Evolutionary conservation across 495 filamentous ascomycete species (phyloP).

Genomic region (Staphylotrichum longicolle): DNA sequence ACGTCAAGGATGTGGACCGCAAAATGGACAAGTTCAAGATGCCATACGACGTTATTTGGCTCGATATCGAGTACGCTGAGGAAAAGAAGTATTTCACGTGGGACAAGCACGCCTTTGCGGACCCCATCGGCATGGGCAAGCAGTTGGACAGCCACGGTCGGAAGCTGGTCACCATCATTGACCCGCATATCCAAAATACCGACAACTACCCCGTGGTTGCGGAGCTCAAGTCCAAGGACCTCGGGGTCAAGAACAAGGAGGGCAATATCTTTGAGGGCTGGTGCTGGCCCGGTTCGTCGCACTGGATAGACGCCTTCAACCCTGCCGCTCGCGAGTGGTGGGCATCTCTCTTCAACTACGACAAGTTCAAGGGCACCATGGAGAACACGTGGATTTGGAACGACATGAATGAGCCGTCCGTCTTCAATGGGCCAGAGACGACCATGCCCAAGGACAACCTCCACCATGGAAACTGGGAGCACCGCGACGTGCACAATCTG

Average conservation of each 20-base stretch:
- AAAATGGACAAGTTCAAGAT: conserved; percentile 94
- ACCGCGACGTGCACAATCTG: conserved; percentile 92
- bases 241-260: conserved; percentile 86
- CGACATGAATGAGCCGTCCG: conserved; percentile 99
- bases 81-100: conserved; percentile 97
- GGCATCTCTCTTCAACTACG: conserved; percentile 80
- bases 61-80: conserved; percentile 95
- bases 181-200: conserved; percentile 95
- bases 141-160: conserved; percentile 78
- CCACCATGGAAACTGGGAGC: conserved; percentile 90
- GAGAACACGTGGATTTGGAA: conserved; percentile 95
- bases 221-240: conserved; percentile 76
- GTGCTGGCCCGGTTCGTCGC: conserved; percentile 96
- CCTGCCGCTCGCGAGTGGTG: conserved; percentile 86
- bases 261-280: conserved; percentile 87
- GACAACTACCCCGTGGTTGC: conserved; percentile 71
- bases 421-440: conserved; percentile 96
- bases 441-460: conserved; percentile 98
- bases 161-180: conserved; percentile 91
- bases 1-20: conserved; percentile 92
- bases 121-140: conserved; percentile 83
- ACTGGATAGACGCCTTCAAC: conserved; percentile 96
- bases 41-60: conserved; percentile 97
- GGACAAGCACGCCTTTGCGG: conserved; percentile 80
- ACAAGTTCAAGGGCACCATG: conserved; percentile 76